phyloP scores from a whole-genome alignment of 129 eudicot species.

The Helianthus annuus region HanXRQr2.0-SUNRISE NC_035448.2:170749093-170749592 shows the following conservation, averaged over 20 bases:
- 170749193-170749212: slow-evolving; percentile 13
- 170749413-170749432: background rate
- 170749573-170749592: too few relatives aligned
- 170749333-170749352: slow-evolving; percentile 40
- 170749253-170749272: slow-evolving; percentile 20
- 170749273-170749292: slow-evolving; percentile 28
- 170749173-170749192: too few relatives aligned
- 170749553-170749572: too few relatives aligned
- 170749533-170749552: too few relatives aligned
- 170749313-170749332: slow-evolving; percentile 42
- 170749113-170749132: too few relatives aligned
- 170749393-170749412: slow-evolving; percentile 17
- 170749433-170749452: background rate
- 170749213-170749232: slow-evolving; percentile 25
- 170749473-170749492: background rate
- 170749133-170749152: too few relatives aligned
- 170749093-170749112: too few relatives aligned
- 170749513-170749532: too few relatives aligned
- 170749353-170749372: slow-evolving; percentile 34
- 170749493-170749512: too few relatives aligned
- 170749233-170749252: slow-evolving; percentile 18
- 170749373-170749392: slow-evolving; percentile 15
- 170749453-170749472: background rate
- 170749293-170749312: slow-evolving; percentile 42
- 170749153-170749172: too few relatives aligned